These are phyloP conservation scores for Cucurbitaria berberidis DNA, from an alignment of 2,329 filamentous ascomycete genomes.

Conservation along the genomic window DNA sequence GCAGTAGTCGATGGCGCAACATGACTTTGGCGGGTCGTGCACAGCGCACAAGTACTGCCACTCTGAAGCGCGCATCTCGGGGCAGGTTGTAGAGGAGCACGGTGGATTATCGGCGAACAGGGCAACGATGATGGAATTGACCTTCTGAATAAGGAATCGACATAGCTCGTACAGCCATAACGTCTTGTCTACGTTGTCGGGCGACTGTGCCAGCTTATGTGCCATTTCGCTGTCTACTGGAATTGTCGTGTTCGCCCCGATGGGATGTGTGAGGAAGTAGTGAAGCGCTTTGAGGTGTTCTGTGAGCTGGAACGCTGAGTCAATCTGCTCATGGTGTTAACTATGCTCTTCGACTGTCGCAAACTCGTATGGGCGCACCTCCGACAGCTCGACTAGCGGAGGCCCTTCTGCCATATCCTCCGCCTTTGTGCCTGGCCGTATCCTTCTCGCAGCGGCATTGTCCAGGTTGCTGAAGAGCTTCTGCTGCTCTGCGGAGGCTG, in stretches of 20 bases:
- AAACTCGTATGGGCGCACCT: constrained; percentile 62
- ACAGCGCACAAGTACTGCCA: constrained; percentile 99
- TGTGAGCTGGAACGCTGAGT: constrained; percentile 96
- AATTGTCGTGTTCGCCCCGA: constrained; percentile 61
- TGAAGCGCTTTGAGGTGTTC: constrained; percentile 95
- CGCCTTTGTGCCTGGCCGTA: constrained; percentile 91
- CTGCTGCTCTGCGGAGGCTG: constrained; percentile 65
- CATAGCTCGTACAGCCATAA: constrained; percentile 98
- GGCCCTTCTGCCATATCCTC: constrained; percentile 92
- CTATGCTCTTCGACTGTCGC: constrained; percentile 5
- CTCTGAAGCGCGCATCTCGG: constrained; percentile 97
- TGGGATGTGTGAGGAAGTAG: constrained; percentile 74
- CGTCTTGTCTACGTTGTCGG: constrained; percentile 79
- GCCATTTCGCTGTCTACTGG: constrained; percentile 81
- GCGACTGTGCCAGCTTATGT: constrained; percentile 76
- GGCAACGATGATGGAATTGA: constrained; percentile 88
- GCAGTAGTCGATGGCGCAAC: constrained; percentile 98
- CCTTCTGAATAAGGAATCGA: constrained; percentile 92
- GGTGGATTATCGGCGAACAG: constrained; percentile 91
- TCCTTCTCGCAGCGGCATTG: constrained; percentile 78
- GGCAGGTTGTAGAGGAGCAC: constrained; percentile 87
- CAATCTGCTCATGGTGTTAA: constrained; percentile 67
- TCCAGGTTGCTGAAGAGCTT: constrained; percentile 64
- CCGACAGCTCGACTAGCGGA: constrained; percentile 81
- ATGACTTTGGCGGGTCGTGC: constrained; percentile 94